These are phyloP conservation scores for Solanum habrochaites DNA, from an alignment of 257 asterid species.

Conservation along the genomic window DNA sequence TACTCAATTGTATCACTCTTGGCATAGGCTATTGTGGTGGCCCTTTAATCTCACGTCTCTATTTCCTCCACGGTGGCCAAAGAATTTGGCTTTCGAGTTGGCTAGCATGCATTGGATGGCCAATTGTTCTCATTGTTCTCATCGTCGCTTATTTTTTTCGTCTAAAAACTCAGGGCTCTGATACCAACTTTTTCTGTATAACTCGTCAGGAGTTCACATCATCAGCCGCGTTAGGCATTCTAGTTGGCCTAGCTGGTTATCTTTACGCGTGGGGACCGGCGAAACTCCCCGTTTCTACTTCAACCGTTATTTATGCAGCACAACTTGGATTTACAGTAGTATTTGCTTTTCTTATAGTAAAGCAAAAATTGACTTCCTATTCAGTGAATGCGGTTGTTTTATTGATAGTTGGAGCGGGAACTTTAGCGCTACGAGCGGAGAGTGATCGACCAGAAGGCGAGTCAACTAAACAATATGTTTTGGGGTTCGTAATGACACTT, in stretches of 20 bases:
- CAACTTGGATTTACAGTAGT: conserved; percentile 19
- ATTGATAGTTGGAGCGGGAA: conserved; percentile 10
- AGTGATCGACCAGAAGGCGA: conserved; percentile 14
- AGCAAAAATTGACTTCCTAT: conserved; percentile 8
- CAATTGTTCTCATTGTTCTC: conserved; percentile 7
- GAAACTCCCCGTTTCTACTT: conserved; percentile 14
- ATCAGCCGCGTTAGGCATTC: conserved; percentile 9
- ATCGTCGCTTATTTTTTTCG: not conserved
- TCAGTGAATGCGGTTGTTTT: conserved; percentile 14
- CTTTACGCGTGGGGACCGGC: conserved; percentile 16
- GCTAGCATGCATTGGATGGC: conserved; percentile 13
- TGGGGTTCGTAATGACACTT: conserved; percentile 14
- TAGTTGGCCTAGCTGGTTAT: conserved; percentile 8
- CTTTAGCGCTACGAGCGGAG: conserved; percentile 4
- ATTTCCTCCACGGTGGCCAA: conserved; percentile 17
- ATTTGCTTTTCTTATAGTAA: conserved; percentile 14
- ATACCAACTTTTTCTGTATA: not conserved
- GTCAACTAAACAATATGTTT: not conserved
- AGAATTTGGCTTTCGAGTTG: conserved; percentile 20
- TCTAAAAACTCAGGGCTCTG: not conserved
- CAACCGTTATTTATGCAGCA: conserved; percentile 3
- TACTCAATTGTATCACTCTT: conserved; percentile 2
- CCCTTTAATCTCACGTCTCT: conserved; percentile 1
- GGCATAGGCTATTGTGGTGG: conserved; percentile 13
- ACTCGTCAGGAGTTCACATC: not conserved